Evolutionary conservation across 768 basidiomycete genomes (phyloP).

Genomic region (Psilocybe azurescens): DNA sequence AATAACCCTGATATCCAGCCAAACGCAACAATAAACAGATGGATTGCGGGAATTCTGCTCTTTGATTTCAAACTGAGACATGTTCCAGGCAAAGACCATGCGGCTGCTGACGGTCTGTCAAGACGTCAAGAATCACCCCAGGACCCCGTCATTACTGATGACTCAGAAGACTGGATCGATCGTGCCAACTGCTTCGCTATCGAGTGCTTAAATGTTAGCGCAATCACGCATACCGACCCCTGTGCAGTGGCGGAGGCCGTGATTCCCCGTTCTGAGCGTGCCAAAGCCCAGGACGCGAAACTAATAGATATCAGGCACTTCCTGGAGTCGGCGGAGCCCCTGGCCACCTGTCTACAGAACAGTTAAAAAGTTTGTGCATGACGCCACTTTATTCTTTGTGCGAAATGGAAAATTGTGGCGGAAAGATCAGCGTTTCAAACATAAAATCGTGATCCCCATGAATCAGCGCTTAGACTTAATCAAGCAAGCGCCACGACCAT

Average conservation of each 20-base stretch:
- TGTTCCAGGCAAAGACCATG: conserved; percentile 30
- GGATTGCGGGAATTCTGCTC: conserved; percentile 43
- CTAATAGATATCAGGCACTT: too few relatives aligned
- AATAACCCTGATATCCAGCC: conserved; percentile 39
- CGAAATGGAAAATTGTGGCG: conserved; percentile 18
- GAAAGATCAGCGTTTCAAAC: conserved; percentile 15
- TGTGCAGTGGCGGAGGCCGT: too few relatives aligned
- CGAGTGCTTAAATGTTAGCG: too few relatives aligned
- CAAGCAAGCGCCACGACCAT: conserved; percentile 24
- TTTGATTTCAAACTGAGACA: conserved; percentile 41
- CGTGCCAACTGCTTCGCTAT: conserved; percentile 11
- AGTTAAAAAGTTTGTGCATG: too few relatives aligned
- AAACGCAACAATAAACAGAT: conserved; percentile 40
- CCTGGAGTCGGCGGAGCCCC: too few relatives aligned
- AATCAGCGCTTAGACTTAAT: conserved; percentile 17
- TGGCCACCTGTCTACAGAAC: too few relatives aligned
- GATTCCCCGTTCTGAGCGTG: too few relatives aligned
- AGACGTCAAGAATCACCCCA: neutral
- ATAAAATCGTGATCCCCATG: conserved; percentile 23
- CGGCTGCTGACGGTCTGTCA: neutral
- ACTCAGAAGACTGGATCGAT: neutral
- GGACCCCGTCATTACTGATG: neutral
- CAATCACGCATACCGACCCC: too few relatives aligned
- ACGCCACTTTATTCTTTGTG: conserved; percentile 16
- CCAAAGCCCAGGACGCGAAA: too few relatives aligned